Base-by-base conservation (phyloP, 2,329 filamentous ascomycete genomes). In the Phialophora macrospora region DNA sequence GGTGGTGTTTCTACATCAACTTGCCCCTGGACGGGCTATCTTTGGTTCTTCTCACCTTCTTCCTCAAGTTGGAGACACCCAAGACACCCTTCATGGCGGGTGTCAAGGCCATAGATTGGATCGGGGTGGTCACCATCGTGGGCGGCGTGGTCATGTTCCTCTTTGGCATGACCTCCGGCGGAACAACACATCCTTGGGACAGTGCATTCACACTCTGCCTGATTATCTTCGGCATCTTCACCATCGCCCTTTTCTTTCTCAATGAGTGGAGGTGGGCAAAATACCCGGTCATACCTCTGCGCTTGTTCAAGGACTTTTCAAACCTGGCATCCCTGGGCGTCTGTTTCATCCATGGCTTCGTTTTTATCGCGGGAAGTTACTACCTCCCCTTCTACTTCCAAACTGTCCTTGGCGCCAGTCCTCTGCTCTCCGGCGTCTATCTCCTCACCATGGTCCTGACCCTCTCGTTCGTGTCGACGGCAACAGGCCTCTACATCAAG, bases 361-460 rank as follows among this genome's bases (percentile, higher is more conserved):
- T 90, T 69, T 94, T 94, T 80, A 92, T 94, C 73, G 86, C 89
- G 0, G 87, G 86, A 32, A 87, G 85, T 68, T 96, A 94, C 81
- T 96, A 90, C 79, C 82, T 96, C 4, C 92, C 92, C 0, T 83
- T 96, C 2, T 97, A 96, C 80, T 94, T 93, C 78, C 92, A 96
- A 78, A 85, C 88, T 59, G 87, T 91, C 59, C 82, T 91, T 51
- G 84, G 89, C 57, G 87, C 87, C 1, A 83, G 84, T 0, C 89
- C 91, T 0, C 84, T 93, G 41, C 79, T 90, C 32, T 90, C 88
- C 0, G 92, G 92, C 57, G 87, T 93, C 56, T 92, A 92, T 73
- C 77, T 92, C 17, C 82, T 95, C 14, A 89, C 91, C 0, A 87
- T 86, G 68, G 90, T 90, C 8, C 74, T 94, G 38, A 83, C 87